phyloP scores from a whole-genome alignment of 2,329 filamentous ascomycete genomes.

The Nothophaeocryptopus gaeumannii region DNA sequence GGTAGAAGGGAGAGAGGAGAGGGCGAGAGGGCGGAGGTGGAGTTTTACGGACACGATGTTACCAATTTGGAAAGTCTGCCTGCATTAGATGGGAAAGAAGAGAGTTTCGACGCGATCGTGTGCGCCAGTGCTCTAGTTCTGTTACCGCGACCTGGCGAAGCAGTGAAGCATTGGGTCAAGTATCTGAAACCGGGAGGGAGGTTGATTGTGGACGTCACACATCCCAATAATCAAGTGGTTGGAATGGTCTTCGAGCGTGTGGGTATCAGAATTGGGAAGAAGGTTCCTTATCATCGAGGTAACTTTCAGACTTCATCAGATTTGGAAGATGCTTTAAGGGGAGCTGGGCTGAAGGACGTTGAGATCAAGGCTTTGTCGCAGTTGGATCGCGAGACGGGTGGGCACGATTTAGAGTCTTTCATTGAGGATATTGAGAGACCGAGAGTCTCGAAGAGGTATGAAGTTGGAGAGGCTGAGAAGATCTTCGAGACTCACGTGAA shows the following conservation, averaged over 20 bases:
- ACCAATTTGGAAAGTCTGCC: conserved; percentile 32
- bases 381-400: conserved; percentile 30
- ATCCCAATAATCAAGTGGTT: conserved; percentile 38
- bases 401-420: conserved; percentile 28
- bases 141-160: conserved; percentile 38
- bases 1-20: conserved; percentile 13
- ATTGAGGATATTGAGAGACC: conserved; percentile 8
- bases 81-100: conserved; percentile 12
- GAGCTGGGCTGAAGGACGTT: conserved; percentile 34
- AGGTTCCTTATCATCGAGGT: conserved; percentile 38
- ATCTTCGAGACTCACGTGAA: conserved; percentile 37
- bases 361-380: conserved; percentile 35
- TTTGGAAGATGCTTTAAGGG: conserved; percentile 31
- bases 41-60: conserved; percentile 39
- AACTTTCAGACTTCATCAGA: conserved; percentile 36
- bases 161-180: conserved; percentile 38
- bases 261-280: conserved; percentile 33
- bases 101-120: conserved; percentile 36
- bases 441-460: neutral
- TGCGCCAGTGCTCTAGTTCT: conserved; percentile 43
- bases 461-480: conserved; percentile 11
- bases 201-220: conserved; percentile 40
- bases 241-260: conserved; percentile 40
- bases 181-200: conserved; percentile 43
- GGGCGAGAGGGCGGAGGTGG: conserved; percentile 36